Base-by-base conservation (phyloP, 1,284 basidiomycete genomes). In the Boletus smithii region DNA sequence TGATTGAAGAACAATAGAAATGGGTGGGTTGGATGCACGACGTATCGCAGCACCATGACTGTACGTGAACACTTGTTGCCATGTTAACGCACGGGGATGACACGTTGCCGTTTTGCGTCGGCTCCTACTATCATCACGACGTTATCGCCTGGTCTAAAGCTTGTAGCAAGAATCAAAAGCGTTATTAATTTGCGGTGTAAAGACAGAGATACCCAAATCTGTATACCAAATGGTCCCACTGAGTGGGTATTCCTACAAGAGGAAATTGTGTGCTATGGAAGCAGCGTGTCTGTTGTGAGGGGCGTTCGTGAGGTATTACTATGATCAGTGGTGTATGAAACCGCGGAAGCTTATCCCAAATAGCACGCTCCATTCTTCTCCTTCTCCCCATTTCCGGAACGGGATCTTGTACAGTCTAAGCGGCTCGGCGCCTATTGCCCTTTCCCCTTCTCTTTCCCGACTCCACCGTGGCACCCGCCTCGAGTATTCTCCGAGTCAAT, bases 401-500 rank as follows among this genome's bases (percentile, higher is more conserved):
- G 44, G 34, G 50, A 24, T 5, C 32, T 24, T 34, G 42, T 27
- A 31, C 35, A 17, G 23, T 42, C 48, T 52, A 32, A 16, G 44
- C 30, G 46, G 30, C 36, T 23, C 23, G 29, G 8, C 32, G 42
- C 31, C 34, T 44, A 33, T 45, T 39, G 9, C 39, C 49, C 54
- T 69, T 74, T 49, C 70, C 68, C 62, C 76, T 81, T 69, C 77
- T 81, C 66, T 76, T 84, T 57, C 73, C 72, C 13, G 69, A 72
- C 55, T 77, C 73, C 42, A 83, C 68, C 39, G 79, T 69, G 2
- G 77, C 81, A 38, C 86, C 88, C 0, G 81, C 77, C 9, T 69
- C 66, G n/a, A 70, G 67, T 41, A 88, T 70, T 47, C 76, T 67
- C 29, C 66, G 67, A 50, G 72, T 65, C 34, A 92, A 72, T 49